Conservation (phyloP, 1,284 basidiomycete genomes). For the Pascua sp. region DNA sequence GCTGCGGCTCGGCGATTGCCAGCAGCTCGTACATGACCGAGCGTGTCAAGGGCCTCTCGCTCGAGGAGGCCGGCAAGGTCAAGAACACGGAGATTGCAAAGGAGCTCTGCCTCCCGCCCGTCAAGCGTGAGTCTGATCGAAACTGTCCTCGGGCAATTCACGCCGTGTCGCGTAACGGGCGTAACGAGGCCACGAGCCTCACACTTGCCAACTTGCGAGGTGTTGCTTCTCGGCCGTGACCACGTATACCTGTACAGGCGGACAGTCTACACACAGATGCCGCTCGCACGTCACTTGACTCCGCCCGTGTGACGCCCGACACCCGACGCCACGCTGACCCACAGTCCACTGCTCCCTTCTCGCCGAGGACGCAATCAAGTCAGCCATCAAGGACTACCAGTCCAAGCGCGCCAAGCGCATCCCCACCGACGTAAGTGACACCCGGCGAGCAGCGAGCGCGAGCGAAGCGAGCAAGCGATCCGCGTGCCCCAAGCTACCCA, state of each 20-base stretch:
- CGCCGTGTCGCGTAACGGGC: too few relatives aligned
- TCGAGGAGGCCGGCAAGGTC: slow-evolving; percentile 92
- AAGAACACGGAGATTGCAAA: slow-evolving; percentile 99
- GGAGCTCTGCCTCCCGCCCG: slow-evolving; percentile 90
- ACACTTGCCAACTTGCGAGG: too few relatives aligned
- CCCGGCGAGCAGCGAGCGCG: too few relatives aligned
- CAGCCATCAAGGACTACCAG: slow-evolving; percentile 88
- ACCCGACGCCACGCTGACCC: neutral
- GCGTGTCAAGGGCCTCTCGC: slow-evolving; percentile 87
- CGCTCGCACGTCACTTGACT: too few relatives aligned
- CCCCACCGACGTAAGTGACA: slow-evolving; percentile 10
- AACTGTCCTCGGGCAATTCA: too few relatives aligned
- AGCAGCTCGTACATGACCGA: slow-evolving; percentile 97
- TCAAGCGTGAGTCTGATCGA: slow-evolving; percentile 64
- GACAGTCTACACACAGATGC: too few relatives aligned
- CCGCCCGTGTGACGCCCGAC: too few relatives aligned
- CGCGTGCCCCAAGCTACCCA: too few relatives aligned
- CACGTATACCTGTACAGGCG: too few relatives aligned
- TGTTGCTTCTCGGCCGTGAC: too few relatives aligned
- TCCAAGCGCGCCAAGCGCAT: slow-evolving; percentile 62
- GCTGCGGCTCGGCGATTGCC: slow-evolving; percentile 85
- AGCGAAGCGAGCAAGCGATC: too few relatives aligned
- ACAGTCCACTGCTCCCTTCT: slow-evolving; percentile 67
- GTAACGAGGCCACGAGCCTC: too few relatives aligned
- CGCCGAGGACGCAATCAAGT: slow-evolving; percentile 94